Percentiles rank a stretch among this genome's conserved stretches.
phyloP scores from a whole-genome alignment of 495 filamentous ascomycete genomes.

The Endocarpon pusillum region DNA sequence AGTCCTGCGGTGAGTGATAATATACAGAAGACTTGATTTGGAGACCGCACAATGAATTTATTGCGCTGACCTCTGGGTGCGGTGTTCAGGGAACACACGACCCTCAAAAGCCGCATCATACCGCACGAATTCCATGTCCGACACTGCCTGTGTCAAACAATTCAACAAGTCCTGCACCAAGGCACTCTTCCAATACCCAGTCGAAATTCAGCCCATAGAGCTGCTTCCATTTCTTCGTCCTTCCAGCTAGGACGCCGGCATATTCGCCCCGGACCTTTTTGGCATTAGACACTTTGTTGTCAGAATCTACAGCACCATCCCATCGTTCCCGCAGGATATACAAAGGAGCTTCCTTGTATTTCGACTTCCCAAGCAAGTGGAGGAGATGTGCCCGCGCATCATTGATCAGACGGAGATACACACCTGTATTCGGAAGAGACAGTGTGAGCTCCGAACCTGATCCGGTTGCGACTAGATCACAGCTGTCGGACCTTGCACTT shows the following conservation, averaged over 20 bases:
- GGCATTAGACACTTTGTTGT: slow-evolving; percentile 36
- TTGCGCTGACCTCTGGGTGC: too few relatives aligned
- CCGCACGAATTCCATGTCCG: slow-evolving; percentile 47
- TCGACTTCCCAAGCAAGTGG: slow-evolving; percentile 44
- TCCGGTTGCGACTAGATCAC: slow-evolving; percentile 11
- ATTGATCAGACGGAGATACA: slow-evolving; percentile 53
- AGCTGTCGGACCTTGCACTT: slow-evolving; percentile 3
- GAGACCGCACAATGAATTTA: too few relatives aligned
- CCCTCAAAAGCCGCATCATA: too few relatives aligned
- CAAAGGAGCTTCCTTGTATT: slow-evolving; percentile 47
- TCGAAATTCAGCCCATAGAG: slow-evolving; percentile 62
- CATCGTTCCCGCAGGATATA: slow-evolving; percentile 55
- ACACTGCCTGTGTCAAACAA: slow-evolving; percentile 74
- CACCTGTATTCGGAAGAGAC: slow-evolving; percentile 56
- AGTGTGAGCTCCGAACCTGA: too few relatives aligned
- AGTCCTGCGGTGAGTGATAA: too few relatives aligned
- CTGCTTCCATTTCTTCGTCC: slow-evolving; percentile 66
- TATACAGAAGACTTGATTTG: too few relatives aligned
- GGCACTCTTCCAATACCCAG: slow-evolving; percentile 62
- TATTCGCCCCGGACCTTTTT: slow-evolving; percentile 54
- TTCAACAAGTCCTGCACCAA: slow-evolving; percentile 66
- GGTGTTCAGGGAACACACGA: too few relatives aligned
- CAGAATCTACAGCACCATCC: slow-evolving; percentile 54
- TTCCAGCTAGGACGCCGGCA: slow-evolving; percentile 49
- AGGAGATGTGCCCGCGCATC: slow-evolving; percentile 49